phyloP scores from a whole-genome alignment of 441 rosid genomes.

The Viola pubescens region DNA sequence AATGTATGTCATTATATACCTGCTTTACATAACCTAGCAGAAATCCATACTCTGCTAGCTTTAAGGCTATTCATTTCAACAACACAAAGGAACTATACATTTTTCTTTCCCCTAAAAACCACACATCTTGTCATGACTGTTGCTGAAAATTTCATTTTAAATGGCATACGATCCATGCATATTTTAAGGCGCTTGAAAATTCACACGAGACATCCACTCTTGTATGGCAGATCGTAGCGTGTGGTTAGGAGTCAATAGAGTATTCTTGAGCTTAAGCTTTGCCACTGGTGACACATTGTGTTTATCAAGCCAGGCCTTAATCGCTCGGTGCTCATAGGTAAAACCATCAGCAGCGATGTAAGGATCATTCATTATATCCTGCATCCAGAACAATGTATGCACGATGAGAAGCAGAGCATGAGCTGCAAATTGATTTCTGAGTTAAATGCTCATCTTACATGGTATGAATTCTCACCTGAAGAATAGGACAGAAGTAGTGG shows the following conservation, averaged over 20 bases:
- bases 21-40: too few species aligned
- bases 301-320: conserved; percentile 61
- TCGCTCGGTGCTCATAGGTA: conserved; percentile 72
- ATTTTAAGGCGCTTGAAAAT: conserved; percentile 18
- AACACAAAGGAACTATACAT: neutral
- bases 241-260: conserved; percentile 50
- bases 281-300: conserved; percentile 75
- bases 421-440: neutral
- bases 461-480: conserved; percentile 36
- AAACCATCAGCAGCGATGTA: conserved; percentile 81
- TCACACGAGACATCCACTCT: conserved; percentile 61
- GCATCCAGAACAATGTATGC: conserved; percentile 16
- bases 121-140: too few species aligned
- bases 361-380: conserved; percentile 90
- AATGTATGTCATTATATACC: too few species aligned
- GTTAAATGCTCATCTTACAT: neutral
- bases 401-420: neutral
- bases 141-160: too few species aligned
- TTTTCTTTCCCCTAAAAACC: too few species aligned
- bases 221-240: conserved; percentile 61
- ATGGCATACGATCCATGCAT: neutral
- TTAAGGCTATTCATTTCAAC: neutral
- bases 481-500: conserved; percentile 81
- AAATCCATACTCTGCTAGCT: too few species aligned
- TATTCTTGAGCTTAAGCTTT: conserved; percentile 42